A percentile compares a stretch with the other conserved stretches of the same genome.
These are phyloP conservation scores for Peronosclerospora sorghi DNA, from an alignment of 352 stramenopile genomes.

Conservation along the genomic window DNA sequence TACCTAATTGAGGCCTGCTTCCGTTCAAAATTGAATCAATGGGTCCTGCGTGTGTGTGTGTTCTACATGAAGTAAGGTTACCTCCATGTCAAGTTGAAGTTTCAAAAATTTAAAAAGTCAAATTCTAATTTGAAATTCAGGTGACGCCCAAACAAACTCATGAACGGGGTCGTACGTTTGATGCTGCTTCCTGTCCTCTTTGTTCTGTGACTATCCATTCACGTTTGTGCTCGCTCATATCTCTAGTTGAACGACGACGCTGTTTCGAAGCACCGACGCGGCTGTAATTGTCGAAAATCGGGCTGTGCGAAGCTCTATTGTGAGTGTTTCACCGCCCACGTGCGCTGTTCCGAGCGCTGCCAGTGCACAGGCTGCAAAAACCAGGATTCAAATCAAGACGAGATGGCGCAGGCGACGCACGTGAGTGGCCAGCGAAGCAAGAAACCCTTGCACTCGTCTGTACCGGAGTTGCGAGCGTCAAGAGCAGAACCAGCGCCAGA, in stretches of 20 bases:
- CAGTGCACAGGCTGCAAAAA: slow-evolving; percentile 76
- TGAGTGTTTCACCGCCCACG: slow-evolving; percentile 56
- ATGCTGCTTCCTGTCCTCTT: neutral
- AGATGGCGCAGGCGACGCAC: slow-evolving; percentile 47
- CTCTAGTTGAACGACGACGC: neutral
- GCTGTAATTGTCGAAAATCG: slow-evolving; percentile 95
- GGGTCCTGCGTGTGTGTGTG: no score
- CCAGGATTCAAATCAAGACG: slow-evolving; percentile 37
- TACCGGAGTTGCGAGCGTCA: slow-evolving; percentile 10
- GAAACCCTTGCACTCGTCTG: slow-evolving; percentile 30
- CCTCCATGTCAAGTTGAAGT: neutral
- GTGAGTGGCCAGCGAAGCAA: slow-evolving; percentile 42
- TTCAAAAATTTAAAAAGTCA: slow-evolving; percentile 22
- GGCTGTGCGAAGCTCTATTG: slow-evolving; percentile 92
- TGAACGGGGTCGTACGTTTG: slow-evolving; percentile 11
- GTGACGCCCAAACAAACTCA: slow-evolving; percentile 7
- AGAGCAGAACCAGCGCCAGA: neutral
- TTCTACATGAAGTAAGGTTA: no score
- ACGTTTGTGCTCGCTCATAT: slow-evolving; percentile 9
- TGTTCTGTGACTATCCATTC: slow-evolving; percentile 1
- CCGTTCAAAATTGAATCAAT: no score
- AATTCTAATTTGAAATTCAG: slow-evolving; percentile 25
- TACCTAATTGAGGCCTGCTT: no score
- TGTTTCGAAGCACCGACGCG: slow-evolving; percentile 19
- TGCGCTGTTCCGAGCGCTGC: slow-evolving; percentile 47